phyloP scores from a whole-genome alignment of 345 rosid species.

The Nephelium lappaceum region DNA sequence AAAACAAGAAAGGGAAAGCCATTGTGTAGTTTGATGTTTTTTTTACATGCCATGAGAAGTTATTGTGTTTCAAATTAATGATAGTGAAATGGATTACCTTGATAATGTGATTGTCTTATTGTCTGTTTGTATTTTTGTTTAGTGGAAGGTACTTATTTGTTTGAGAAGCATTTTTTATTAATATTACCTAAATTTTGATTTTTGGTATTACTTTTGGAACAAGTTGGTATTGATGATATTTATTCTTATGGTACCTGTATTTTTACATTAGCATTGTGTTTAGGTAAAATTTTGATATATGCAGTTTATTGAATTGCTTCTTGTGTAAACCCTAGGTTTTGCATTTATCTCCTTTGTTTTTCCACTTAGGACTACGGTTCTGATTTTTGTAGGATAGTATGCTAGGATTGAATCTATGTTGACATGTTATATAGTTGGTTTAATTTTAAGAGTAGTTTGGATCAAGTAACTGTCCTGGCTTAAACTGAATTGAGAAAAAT shows the following conservation, averaged over 20 bases:
- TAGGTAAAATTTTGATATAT: background rate
- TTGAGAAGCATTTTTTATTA: background rate
- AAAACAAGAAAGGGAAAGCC: background rate
- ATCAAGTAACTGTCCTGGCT: background rate
- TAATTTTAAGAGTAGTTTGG: conserved; percentile 2
- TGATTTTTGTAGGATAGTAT: background rate
- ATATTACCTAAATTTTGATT: background rate
- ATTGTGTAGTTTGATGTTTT: background rate
- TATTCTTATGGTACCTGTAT: background rate
- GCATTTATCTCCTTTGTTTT: background rate
- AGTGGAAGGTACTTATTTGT: background rate
- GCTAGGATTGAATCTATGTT: conserved; percentile 4
- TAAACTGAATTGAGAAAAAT: background rate
- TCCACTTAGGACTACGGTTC: background rate
- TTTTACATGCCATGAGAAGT: background rate
- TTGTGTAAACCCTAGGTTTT: background rate
- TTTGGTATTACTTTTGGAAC: background rate
- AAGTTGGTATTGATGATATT: background rate
- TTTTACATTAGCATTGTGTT: background rate
- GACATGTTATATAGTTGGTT: background rate
- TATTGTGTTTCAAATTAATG: background rate
- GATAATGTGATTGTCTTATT: background rate
- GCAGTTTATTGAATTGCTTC: background rate
- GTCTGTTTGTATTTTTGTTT: background rate
- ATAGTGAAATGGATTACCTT: background rate